These are phyloP conservation scores for Gleditsia sinensis DNA, from an alignment of 306 rosid genomes.

Conservation along the genomic window DNA sequence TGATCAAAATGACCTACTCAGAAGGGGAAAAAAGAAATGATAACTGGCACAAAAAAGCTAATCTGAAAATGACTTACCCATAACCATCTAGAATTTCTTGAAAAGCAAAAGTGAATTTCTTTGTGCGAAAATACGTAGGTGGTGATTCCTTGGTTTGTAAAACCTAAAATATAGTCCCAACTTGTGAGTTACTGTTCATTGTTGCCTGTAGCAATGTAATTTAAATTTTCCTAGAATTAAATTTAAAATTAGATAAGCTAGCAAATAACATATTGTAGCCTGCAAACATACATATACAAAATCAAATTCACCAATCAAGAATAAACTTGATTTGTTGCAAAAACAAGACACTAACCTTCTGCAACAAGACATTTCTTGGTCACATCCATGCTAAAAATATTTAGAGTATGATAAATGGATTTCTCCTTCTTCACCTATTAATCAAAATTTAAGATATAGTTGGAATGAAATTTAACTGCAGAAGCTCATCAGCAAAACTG, in stretches of 20 bases:
- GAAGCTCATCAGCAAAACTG: conserved; percentile 25
- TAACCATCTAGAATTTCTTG: conserved; percentile 83
- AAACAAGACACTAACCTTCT: conserved; percentile 87
- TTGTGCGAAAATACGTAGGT: no score
- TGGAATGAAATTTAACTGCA: conserved; percentile 29
- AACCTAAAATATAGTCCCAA: no score
- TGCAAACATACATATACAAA: no score
- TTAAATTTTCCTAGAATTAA: conserved; percentile 52
- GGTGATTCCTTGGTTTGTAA: no score
- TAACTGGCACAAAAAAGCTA: background rate
- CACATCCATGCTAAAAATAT: no score
- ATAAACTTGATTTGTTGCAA: conserved; percentile 72
- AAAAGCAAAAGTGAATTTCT: conserved; percentile 63
- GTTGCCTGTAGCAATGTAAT: conserved; percentile 59
- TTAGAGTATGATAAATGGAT: no score
- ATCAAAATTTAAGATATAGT: no score
- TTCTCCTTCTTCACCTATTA: no score
- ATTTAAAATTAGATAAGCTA: conserved; percentile 19
- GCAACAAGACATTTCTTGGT: conserved; percentile 89
- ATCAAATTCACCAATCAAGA: conserved; percentile 14
- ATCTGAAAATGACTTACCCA: conserved; percentile 53
- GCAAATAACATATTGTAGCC: background rate
- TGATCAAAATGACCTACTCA: background rate
- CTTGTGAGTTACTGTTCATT: no score
- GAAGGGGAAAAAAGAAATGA: background rate